Evolutionary conservation across 2,329 filamentous ascomycete species (phyloP).

Genomic region (Cladophialophora exuberans): DNA sequence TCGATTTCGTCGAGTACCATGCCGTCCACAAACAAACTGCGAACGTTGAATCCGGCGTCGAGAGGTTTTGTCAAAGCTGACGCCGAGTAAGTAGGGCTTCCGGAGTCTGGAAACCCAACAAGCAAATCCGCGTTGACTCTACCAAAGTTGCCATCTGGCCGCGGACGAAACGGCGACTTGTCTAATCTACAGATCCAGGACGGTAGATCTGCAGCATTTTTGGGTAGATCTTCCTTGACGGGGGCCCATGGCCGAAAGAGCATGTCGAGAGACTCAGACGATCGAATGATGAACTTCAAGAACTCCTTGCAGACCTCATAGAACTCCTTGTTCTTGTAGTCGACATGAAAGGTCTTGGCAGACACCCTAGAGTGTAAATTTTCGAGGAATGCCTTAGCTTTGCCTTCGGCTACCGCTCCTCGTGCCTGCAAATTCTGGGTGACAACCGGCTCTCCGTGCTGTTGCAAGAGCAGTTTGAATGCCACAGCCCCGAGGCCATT

Average conservation of each 20-base stretch:
- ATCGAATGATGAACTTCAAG: background rate
- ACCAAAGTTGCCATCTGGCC: background rate
- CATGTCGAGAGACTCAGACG: background rate
- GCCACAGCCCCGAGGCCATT: background rate
- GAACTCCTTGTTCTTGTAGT: background rate
- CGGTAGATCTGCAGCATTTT: background rate
- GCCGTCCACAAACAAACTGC: slow-evolving; percentile 6
- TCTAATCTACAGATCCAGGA: background rate
- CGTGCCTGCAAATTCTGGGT: background rate
- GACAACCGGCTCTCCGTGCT: background rate
- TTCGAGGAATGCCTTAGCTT: background rate
- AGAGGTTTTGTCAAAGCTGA: background rate
- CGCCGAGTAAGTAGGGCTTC: background rate
- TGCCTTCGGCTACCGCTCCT: background rate
- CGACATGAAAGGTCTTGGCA: background rate
- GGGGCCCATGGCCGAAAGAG: background rate
- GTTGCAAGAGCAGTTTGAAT: background rate
- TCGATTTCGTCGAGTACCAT: slow-evolving; percentile 21
- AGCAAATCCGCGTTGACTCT: background rate
- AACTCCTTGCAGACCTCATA: background rate
- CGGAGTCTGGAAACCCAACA: background rate
- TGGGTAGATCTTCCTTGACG: background rate
- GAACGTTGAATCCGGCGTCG: background rate
- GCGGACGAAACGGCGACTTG: background rate
- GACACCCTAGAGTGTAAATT: background rate